A percentile compares a stretch with the other conserved stretches of the same genome.
Conservation (phyloP, 352 stramenopile genomes). For the Phytopythium helicoides region DNA sequence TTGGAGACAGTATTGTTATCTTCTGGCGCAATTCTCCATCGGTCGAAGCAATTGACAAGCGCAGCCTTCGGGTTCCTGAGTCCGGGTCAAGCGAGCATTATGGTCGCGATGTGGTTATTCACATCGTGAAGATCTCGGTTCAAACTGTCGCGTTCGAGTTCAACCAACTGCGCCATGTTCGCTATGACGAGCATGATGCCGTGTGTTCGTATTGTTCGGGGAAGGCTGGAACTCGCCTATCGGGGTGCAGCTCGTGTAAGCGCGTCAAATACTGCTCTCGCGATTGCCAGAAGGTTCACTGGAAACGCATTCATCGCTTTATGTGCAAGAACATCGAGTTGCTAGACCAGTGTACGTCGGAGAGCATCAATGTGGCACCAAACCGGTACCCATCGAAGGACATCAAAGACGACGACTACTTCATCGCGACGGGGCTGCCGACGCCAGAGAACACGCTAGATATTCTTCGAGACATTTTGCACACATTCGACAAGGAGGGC, state of each 20-base stretch:
- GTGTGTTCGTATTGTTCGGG: conserved; percentile 18
- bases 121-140: conserved; percentile 17
- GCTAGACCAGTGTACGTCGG: conserved; percentile 14
- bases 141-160: conserved; percentile 23
- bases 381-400: conserved; percentile 7
- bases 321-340: conserved; percentile 24
- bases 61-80: conserved; percentile 15
- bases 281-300: conserved; percentile 28
- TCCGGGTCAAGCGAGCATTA: conserved; percentile 14
- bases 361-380: conserved; percentile 23
- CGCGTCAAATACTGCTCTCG: conserved; percentile 26
- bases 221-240: conserved; percentile 11
- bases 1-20: conserved; percentile 19
- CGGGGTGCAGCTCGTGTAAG: conserved; percentile 25
- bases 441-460: conserved; percentile 14
- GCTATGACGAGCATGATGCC: conserved; percentile 15
- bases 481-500: conserved; percentile 6
- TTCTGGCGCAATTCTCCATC: conserved; percentile 26
- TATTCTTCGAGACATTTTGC: conserved; percentile 19
- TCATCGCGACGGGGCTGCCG: neutral
- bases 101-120: conserved; percentile 23
- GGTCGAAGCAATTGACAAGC: conserved; percentile 22
- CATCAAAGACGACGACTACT: neutral
- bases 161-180: conserved; percentile 22
- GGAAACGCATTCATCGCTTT: conserved; percentile 27